Evolutionary conservation across 495 filamentous ascomycete species (phyloP).

Genomic region (Penicillium coffeae): DNA sequence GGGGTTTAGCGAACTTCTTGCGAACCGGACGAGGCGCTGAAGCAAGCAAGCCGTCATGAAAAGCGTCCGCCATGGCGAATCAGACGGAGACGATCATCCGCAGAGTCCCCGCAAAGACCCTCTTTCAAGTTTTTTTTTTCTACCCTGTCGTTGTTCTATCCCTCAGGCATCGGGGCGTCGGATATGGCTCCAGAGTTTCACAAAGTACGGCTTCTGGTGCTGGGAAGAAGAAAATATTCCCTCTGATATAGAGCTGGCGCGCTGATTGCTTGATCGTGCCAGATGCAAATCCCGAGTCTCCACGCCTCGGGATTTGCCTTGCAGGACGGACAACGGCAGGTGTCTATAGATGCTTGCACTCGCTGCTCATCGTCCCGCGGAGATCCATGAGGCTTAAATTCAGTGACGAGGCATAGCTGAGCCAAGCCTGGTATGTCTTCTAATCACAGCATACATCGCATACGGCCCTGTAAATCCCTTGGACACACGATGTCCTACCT

Average conservation of each 20-base stretch:
- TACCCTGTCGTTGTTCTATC: not conserved
- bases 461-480: too few species aligned
- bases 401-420: too few species aligned
- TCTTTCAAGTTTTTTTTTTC: slow-evolving; percentile 6
- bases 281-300: slow-evolving; percentile 28
- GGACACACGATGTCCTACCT: too few species aligned
- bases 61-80: slow-evolving; percentile 29
- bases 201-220: not conserved
- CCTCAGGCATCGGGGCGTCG: too few species aligned
- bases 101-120: slow-evolving; percentile 4
- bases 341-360: too few species aligned
- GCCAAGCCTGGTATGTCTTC: too few species aligned
- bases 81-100: slow-evolving; percentile 16
- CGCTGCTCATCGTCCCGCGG: too few species aligned
- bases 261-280: slow-evolving; percentile 22
- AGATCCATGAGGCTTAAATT: too few species aligned
- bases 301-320: slow-evolving; percentile 32
- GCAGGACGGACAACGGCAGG: slow-evolving; percentile 4
- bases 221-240: slow-evolving; percentile 8
- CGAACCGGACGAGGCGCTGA: slow-evolving; percentile 27
- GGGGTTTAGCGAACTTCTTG: slow-evolving; percentile 53
- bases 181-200: too few species aligned
- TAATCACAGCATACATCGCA: too few species aligned
- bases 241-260: slow-evolving; percentile 23
- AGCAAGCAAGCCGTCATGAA: slow-evolving; percentile 14